Percentiles rank a stretch among this genome's conserved stretches.
phyloP scores from a whole-genome alignment of 306 rosid species.

The Geum urbanum region DNA sequence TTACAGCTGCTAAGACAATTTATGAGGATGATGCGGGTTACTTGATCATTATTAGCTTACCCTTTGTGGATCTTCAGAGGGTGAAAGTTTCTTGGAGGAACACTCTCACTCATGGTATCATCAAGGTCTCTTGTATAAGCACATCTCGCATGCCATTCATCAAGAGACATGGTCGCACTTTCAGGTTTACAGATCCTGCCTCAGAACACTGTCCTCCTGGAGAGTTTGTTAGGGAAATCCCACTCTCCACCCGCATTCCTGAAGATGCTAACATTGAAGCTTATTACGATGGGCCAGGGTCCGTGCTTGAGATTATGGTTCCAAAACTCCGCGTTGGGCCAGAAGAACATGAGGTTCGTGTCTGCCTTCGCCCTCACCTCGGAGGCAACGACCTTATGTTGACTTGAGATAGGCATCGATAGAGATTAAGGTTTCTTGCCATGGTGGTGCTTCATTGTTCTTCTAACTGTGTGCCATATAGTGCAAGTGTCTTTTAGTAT shows the following conservation, averaged over 20 bases:
- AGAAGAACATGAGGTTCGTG: slow-evolving; percentile 94
- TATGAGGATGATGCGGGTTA: slow-evolving; percentile 84
- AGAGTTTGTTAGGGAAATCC: slow-evolving; percentile 82
- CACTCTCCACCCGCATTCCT: slow-evolving; percentile 76
- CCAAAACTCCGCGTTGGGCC: slow-evolving; percentile 75
- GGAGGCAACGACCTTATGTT: slow-evolving; percentile 79
- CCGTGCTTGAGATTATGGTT: slow-evolving; percentile 86
- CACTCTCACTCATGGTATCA: slow-evolving; percentile 68
- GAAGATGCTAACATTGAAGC: slow-evolving; percentile 94
- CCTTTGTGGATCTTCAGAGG: slow-evolving; percentile 79
- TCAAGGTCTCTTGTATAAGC: slow-evolving; percentile 88
- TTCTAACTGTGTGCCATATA: slow-evolving; percentile 44
- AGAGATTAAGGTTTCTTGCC: slow-evolving; percentile 36
- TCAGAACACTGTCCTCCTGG: slow-evolving; percentile 97
- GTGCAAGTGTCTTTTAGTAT: slow-evolving; percentile 8
- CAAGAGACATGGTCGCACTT: slow-evolving; percentile 75
- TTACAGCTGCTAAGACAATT: slow-evolving; percentile 81
- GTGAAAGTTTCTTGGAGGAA: slow-evolving; percentile 97
- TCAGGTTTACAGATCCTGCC: slow-evolving; percentile 72
- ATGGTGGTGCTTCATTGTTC: slow-evolving; percentile 27
- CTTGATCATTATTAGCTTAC: slow-evolving; percentile 74
- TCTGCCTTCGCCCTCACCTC: slow-evolving; percentile 86
- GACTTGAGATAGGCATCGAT: slow-evolving; percentile 43
- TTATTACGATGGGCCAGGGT: slow-evolving; percentile 84
- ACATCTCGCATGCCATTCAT: slow-evolving; percentile 68